Base-by-base conservation (phyloP, 495 filamentous ascomycete species). In the Xylaria longipes region DNA sequence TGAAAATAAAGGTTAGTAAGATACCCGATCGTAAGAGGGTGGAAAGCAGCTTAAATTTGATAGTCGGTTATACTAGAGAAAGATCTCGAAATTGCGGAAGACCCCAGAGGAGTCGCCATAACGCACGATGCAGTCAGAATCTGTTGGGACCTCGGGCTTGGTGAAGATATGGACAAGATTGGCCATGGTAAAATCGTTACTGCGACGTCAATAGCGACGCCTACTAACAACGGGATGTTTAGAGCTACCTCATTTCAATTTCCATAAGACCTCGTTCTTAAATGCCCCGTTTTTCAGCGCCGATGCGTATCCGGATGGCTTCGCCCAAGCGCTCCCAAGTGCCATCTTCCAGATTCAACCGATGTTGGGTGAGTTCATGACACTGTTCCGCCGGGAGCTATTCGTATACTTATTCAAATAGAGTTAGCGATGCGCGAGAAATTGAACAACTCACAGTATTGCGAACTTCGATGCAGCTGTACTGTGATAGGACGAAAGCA, bases 81-180 rank as follows among this genome's bases (percentile, higher is more conserved):
- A 50, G 83, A 84, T 15, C 39, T 69, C 12, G 81, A 77, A 1
- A 86, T 88, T 35, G 83, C 79, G 0, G 82, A 82, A 1, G 87
- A 89, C 72, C 86, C 87, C 0, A 77, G 85, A 27, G 87, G 85
- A 1, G 84, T 89, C 50, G 84, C 81, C 20, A 75, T 89, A 17
- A 84, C 85, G 35, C 82, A 84, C 41, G 86, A 89, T 74, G 85
- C 83, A 0, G 82, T 87, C 61, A 78, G 86, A n/a, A 75, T 84
- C 3, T 65, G 86, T 1, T 83, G 85, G 70, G 80, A 81, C 5
- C 63, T 87, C 22, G 85, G 85, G 3, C 71, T 87, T 17, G 84
- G 84, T 27, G 75, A 82, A 1, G 68, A 76, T 4, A 74, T 87
- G 17, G 79, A 79, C 41, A 77, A 78, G 0, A 79, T 81, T 56